Evolutionary conservation across 2,329 filamentous ascomycete genomes (phyloP), one percentile per base, ranked within the genome.

Genomic region (Talaromyces sp.): DNA sequence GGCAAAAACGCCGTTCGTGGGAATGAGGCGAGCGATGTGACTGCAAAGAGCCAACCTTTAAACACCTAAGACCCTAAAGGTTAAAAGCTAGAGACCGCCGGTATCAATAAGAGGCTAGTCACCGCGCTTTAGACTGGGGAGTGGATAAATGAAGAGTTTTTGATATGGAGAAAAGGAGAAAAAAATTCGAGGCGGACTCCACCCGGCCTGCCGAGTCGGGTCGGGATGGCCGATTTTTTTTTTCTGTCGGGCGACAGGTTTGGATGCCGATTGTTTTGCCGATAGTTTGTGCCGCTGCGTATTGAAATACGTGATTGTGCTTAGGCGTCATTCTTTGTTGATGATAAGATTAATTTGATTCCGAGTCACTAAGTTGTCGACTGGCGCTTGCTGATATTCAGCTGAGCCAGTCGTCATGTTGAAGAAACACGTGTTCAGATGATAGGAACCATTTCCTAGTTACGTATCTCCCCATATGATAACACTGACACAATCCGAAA

Each of bases 121-220:
- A 56, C 33, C 52, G 52, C 52, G 19, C 27, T 52, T 39, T 56
- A 19, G 52, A 22, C 10, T 24, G 33, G n/a, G 52, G 19, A 56
- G 52, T 56, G 52, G 52, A 37, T 56, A 19, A 45, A 19, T 45
- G 43, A 50, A 50, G 24, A 50, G n/a, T 6, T 50, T 47, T 50
- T 50, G 22, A 50, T 52, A 52, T 52, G 48, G 48, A 52, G 48
- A 52, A 52, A 52, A 52, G 48, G 27, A 19, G 24, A n/a, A 33
- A 31, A 31, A 31, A 52, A 31, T 52, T 33, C 14, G 48, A 54
- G 27, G 10, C 16, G 37, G 19, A 37, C 35, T 59, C 39, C 37
- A 59, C 37, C 56, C 56, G 56, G 56, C 16, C 37, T 59, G 56
- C 56, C 56, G 56, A 59, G 37, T 27, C 56, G 37, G n/a, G 56